phyloP scores from a whole-genome alignment of 1,139 yeast genomes.

The Saccharomyces hybrid region DNA sequence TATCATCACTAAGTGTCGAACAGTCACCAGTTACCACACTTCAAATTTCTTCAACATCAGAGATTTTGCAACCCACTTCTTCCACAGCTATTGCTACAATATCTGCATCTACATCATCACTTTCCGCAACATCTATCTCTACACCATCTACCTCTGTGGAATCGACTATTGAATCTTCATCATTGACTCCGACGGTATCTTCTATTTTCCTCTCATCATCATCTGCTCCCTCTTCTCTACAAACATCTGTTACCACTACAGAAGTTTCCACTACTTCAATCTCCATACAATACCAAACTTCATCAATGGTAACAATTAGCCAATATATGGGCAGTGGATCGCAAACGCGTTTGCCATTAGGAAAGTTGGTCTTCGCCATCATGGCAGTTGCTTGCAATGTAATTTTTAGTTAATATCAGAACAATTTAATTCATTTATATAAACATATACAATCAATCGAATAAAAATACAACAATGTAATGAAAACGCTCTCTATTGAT shows the following conservation, averaged over 20 bases:
- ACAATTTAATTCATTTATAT: background rate
- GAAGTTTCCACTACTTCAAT: background rate
- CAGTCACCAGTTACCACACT: background rate
- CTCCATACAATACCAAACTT: background rate
- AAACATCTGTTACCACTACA: background rate
- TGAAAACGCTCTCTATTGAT: background rate
- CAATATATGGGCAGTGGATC: background rate
- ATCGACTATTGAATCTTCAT: background rate
- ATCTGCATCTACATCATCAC: background rate
- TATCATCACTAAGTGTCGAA: background rate
- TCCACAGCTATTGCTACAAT: background rate
- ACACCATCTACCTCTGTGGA: background rate
- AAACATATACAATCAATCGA: background rate
- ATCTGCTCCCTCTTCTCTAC: slow-evolving; percentile 1
- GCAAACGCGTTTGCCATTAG: background rate
- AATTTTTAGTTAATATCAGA: background rate
- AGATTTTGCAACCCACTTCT: background rate
- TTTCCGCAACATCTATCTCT: background rate
- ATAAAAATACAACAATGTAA: background rate
- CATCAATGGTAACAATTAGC: background rate
- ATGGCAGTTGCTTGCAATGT: background rate
- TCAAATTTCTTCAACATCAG: background rate
- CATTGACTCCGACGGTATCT: background rate
- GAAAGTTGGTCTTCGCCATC: background rate
- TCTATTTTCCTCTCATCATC: background rate